phyloP scores from a whole-genome alignment of 176 grass and related monocot species.

The Cenchrus purpureus region DNA sequence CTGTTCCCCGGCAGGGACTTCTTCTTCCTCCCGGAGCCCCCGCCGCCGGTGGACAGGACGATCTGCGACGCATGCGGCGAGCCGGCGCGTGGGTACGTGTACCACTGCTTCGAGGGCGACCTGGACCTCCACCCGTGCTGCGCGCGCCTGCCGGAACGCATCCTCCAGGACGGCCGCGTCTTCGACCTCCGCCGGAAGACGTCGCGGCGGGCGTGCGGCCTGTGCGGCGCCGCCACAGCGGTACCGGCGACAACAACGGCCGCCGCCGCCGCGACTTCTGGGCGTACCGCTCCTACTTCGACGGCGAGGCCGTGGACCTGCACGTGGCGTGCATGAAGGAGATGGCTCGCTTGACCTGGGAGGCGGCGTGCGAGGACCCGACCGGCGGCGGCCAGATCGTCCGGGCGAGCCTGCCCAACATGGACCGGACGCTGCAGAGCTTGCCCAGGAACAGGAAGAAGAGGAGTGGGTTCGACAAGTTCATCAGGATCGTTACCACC shows the following conservation, averaged over 20 bases:
- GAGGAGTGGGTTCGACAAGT: not conserved
- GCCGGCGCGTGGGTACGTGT: not conserved
- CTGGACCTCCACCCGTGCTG: constrained; percentile 24
- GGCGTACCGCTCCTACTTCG: constrained; percentile 9
- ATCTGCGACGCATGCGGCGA: constrained; percentile 40
- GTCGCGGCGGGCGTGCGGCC: not conserved
- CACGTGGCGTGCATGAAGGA: constrained; percentile 42
- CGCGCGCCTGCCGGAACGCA: not conserved
- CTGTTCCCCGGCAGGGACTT: not conserved
- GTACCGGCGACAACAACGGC: not conserved
- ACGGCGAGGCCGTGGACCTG: constrained; percentile 8
- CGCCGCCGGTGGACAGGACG: not conserved
- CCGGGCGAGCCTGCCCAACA: too few species aligned
- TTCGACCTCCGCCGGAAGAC: not conserved
- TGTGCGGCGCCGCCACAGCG: not conserved
- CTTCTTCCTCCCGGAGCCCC: not conserved
- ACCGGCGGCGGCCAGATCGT: too few species aligned
- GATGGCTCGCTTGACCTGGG: not conserved
- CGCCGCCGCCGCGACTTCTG: constrained; percentile 16
- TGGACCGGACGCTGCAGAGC: too few species aligned
- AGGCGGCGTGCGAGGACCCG: not conserved
- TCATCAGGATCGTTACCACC: not conserved
- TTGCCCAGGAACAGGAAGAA: too few species aligned
- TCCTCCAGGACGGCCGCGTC: not conserved
- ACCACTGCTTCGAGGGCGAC: not conserved